A percentile compares a stretch with the other conserved stretches of the same genome.
Conservation (phyloP, 176 grass and related monocot genomes). For the Triticum monococcum region DNA sequence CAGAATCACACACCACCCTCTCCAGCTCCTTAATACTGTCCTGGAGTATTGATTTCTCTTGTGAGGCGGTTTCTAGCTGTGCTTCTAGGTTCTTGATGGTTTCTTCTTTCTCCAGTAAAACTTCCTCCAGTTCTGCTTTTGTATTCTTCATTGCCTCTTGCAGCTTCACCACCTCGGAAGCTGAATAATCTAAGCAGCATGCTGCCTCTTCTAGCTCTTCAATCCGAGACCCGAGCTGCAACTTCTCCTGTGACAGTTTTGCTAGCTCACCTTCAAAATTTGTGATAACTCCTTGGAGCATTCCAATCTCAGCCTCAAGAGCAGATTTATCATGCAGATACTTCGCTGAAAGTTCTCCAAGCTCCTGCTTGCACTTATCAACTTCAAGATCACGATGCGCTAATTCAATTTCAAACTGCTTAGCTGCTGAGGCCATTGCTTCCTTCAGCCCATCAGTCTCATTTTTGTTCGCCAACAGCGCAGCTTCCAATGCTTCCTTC, state of each 20-base stretch:
- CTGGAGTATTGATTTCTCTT: slow-evolving; percentile 56
- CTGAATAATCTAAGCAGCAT: slow-evolving; percentile 25
- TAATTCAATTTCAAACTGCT: slow-evolving; percentile 60
- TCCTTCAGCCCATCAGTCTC: slow-evolving; percentile 64
- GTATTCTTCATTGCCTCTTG: slow-evolving; percentile 42
- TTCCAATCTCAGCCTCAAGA: slow-evolving; percentile 52
- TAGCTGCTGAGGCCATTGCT: slow-evolving; percentile 52
- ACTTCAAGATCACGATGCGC: slow-evolving; percentile 50
- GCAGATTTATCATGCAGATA: slow-evolving; percentile 62
- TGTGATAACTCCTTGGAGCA: slow-evolving; percentile 29
- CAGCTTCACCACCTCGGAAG: slow-evolving; percentile 43
- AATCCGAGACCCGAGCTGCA: slow-evolving; percentile 30
- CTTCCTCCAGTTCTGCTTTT: slow-evolving; percentile 54
- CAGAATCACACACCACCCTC: slow-evolving; percentile 43
- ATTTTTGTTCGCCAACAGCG: slow-evolving; percentile 39
- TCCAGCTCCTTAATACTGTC: slow-evolving; percentile 54
- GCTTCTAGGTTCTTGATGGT: slow-evolving; percentile 40
- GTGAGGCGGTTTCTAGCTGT: slow-evolving; percentile 37
- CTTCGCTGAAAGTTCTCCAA: slow-evolving; percentile 40
- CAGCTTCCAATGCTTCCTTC: slow-evolving; percentile 49
- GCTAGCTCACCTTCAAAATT: slow-evolving; percentile 36
- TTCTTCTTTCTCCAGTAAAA: slow-evolving; percentile 46
- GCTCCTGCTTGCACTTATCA: slow-evolving; percentile 51
- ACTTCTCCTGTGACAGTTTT: slow-evolving; percentile 41
- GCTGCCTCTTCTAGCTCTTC: slow-evolving; percentile 43